A percentile compares a stretch with the other conserved stretches of the same genome.
Evolutionary conservation across 495 filamentous ascomycete genomes (phyloP).

Genomic region (Penicillium dipodomyicola): DNA sequence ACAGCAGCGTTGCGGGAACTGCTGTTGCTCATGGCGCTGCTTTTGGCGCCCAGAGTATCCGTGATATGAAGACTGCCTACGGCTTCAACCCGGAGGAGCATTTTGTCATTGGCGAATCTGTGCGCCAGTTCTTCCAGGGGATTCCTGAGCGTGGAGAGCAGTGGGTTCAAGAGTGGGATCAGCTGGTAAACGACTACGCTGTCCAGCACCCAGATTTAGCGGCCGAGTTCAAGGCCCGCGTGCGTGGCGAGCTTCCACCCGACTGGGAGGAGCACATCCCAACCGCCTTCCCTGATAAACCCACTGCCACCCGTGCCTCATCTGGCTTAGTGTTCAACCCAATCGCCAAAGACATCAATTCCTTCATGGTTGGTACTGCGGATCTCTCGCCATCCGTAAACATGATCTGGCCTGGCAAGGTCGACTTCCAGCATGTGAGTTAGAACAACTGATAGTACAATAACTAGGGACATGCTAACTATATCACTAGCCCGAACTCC

Average conservation of each 20-base stretch:
- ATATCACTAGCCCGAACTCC: constrained; percentile 36
- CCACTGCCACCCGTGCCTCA: constrained; percentile 50
- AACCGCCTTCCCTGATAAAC: constrained; percentile 41
- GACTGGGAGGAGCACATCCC: constrained; percentile 49
- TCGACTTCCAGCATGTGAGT: constrained; percentile 53
- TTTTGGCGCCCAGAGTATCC: constrained; percentile 47
- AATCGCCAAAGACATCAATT: constrained; percentile 42
- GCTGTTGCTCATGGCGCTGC: constrained; percentile 53
- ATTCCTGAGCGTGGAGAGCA: constrained; percentile 37
- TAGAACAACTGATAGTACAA: neutral
- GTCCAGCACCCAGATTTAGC: constrained; percentile 45
- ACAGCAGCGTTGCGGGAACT: constrained; percentile 48
- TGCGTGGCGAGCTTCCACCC: constrained; percentile 44
- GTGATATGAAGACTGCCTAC: constrained; percentile 46
- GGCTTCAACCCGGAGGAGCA: constrained; percentile 45
- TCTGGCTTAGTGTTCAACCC: constrained; percentile 52
- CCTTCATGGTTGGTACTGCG: constrained; percentile 59
- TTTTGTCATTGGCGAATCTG: constrained; percentile 47
- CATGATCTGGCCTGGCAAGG: constrained; percentile 54
- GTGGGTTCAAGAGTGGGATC: constrained; percentile 45
- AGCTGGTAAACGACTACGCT: constrained; percentile 42
- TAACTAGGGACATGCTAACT: neutral
- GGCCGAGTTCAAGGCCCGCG: constrained; percentile 45
- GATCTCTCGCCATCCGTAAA: constrained; percentile 58
- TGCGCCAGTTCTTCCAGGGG: constrained; percentile 50